These are phyloP conservation scores for Epichloe sylvatica DNA, from an alignment of 2,329 filamentous ascomycete genomes.

Conservation along the genomic window DNA sequence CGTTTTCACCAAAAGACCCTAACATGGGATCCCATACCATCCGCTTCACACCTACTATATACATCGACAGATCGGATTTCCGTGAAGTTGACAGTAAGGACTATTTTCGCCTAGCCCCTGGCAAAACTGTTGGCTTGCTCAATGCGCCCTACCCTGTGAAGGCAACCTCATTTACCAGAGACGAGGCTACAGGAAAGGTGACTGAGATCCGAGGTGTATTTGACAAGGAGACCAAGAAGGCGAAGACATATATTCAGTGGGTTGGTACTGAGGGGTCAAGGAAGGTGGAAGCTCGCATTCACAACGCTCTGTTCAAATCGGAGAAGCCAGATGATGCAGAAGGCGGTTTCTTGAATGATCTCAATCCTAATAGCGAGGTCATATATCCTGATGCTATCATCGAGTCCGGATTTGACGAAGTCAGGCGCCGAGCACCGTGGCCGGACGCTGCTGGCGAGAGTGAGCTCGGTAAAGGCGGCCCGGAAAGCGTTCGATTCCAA, in stretches of 20 bases:
- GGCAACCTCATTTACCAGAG: slow-evolving; percentile 55
- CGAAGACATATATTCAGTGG: slow-evolving; percentile 86
- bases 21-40: slow-evolving; percentile 47
- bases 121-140: slow-evolving; percentile 62
- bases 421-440: slow-evolving; percentile 63
- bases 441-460: slow-evolving; percentile 63
- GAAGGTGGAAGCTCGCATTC: slow-evolving; percentile 61
- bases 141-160: slow-evolving; percentile 59
- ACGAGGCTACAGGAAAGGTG: slow-evolving; percentile 48
- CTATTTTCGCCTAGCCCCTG: slow-evolving; percentile 69
- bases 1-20: slow-evolving; percentile 72
- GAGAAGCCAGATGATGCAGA: slow-evolving; percentile 65
- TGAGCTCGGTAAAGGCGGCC: slow-evolving; percentile 45
- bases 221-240: slow-evolving; percentile 56
- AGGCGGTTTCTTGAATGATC: slow-evolving; percentile 69
- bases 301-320: slow-evolving; percentile 75
- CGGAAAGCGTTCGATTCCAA: slow-evolving; percentile 77
- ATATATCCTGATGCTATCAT: slow-evolving; percentile 67
- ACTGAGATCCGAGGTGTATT: slow-evolving; percentile 49
- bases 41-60: slow-evolving; percentile 61
- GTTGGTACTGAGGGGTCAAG: slow-evolving; percentile 52
- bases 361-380: slow-evolving; percentile 73
- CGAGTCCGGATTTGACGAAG: slow-evolving; percentile 70
- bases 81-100: slow-evolving; percentile 59
- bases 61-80: slow-evolving; percentile 76